Conservation (phyloP, 805 yeast genomes). For the Starmerella cellae region DNA sequence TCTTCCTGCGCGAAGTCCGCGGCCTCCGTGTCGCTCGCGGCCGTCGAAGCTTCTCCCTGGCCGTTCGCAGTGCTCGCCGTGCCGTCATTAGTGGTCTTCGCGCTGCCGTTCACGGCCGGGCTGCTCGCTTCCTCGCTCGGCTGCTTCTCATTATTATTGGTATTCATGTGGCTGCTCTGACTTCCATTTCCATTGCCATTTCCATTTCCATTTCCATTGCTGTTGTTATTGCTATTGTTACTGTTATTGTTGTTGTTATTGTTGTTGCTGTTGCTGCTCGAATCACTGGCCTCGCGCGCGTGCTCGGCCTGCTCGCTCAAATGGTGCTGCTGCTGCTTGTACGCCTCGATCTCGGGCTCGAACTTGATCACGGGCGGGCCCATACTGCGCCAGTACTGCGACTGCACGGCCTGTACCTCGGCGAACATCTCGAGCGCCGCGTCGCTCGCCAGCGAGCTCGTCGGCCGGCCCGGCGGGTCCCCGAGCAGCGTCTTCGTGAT, state of each 20-base stretch:
- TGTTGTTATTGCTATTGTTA: too few relatives aligned
- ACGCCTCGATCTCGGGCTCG: conserved; percentile 17
- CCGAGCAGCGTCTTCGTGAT: conserved; percentile 86
- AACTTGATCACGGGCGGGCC: conserved; percentile 25
- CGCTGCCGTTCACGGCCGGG: background rate
- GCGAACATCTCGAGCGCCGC: conserved; percentile 71
- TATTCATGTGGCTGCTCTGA: too few relatives aligned
- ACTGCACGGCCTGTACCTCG: conserved; percentile 66
- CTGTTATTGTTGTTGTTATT: conserved; percentile 1
- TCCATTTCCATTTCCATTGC: too few relatives aligned
- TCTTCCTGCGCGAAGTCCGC: background rate
- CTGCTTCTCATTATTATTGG: background rate
- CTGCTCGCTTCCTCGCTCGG: background rate
- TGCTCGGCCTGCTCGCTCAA: conserved; percentile 15
- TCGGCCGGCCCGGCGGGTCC: conserved; percentile 75
- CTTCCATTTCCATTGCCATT: background rate
- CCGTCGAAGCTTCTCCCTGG: background rate
- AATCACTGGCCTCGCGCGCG: conserved; percentile 10
- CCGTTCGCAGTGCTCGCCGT: background rate
- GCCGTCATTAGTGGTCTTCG: too few relatives aligned
- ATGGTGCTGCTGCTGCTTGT: conserved; percentile 14
- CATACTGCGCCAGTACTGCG: conserved; percentile 77
- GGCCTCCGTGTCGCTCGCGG: background rate
- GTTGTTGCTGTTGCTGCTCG: background rate
- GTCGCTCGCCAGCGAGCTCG: conserved; percentile 50